A percentile compares a stretch with the other conserved stretches of the same genome.
These are phyloP conservation scores for Earliella scabrosa DNA, from an alignment of 1,284 basidiomycete genomes.

Conservation along the genomic window DNA sequence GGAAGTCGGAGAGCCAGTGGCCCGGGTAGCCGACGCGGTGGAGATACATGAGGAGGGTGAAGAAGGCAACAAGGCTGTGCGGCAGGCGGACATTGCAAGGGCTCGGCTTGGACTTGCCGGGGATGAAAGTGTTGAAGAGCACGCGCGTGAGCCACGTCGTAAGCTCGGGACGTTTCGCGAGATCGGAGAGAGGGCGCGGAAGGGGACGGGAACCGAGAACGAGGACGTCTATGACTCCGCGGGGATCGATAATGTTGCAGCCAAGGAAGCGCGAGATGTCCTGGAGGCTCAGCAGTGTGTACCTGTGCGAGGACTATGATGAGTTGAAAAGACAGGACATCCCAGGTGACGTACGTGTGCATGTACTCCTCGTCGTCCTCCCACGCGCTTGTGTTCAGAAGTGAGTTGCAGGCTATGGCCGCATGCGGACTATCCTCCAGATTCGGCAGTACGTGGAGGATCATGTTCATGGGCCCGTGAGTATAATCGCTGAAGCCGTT, in stretches of 20 bases:
- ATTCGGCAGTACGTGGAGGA: constrained; percentile 31
- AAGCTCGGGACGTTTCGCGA: constrained; percentile 39
- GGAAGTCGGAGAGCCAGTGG: constrained; percentile 41
- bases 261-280: constrained; percentile 37
- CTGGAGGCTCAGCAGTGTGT: constrained; percentile 32
- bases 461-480: constrained; percentile 33
- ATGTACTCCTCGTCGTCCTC: constrained; percentile 31
- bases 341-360: constrained; percentile 35
- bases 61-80: constrained; percentile 41
- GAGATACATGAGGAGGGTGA: constrained; percentile 41
- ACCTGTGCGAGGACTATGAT: constrained; percentile 29
- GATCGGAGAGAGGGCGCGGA: constrained; percentile 31
- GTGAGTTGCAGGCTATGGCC: constrained; percentile 32
- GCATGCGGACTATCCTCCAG: constrained; percentile 31
- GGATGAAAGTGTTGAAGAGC: constrained; percentile 39
- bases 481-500: constrained; percentile 38
- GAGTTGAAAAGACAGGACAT: too few relatives aligned
- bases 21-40: constrained; percentile 39
- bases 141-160: constrained; percentile 43
- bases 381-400: constrained; percentile 34
- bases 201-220: constrained; percentile 23
- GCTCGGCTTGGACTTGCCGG: constrained; percentile 31
- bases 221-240: constrained; percentile 26
- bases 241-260: constrained; percentile 26
- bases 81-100: constrained; percentile 40